Evolutionary conservation across 768 basidiomycete genomes (phyloP), one percentile per base, ranked within the genome.

Genomic region (Amyloporia xantha): DNA sequence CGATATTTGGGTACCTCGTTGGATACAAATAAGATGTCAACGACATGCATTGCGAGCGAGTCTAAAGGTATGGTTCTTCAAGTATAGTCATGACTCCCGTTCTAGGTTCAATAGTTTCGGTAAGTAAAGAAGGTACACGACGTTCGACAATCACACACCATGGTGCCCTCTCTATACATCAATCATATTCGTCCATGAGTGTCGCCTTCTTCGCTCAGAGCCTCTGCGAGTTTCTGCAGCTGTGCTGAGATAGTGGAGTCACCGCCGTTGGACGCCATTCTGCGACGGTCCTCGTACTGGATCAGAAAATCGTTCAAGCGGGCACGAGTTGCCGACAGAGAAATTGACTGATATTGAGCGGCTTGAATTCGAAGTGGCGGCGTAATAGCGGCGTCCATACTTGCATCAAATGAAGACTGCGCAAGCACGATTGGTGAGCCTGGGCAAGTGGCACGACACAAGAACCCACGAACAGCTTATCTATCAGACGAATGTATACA

Each of bases 181-280:
- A n/a, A n/a, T n/a, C n/a, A n/a, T n/a, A n/a, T n/a, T n/a, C n/a
- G n/a, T n/a, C n/a, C n/a, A n/a, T n/a, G n/a, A n/a, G 25, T 35
- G 6, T 49, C 48, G 17, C 54, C 53, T 53, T 67, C 64, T 35
- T 69, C 66, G 36, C 51, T 48, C 43, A 70, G 49, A 2, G 68
- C 68, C n/a, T 56, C 59, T 27, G 54, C 56, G 12, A 70, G 47
- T 47, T 68, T 70, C 44, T 66, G 62, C 15, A 70, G 52, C 45
- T 69, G 68, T 1, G 54, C 62, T 21, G 65, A 62, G 36, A 66
- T 62, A 9, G 68, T 61, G 20, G 65, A 63, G 54, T 70, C 66
- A 13, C 66, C 66, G 3, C 59, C 61, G 38, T 62, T 61, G n/a
- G 59, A 56, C 12, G 60, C 52, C 13, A 61, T 54, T 23, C 53